Percentiles rank a stretch among this genome's conserved stretches.
phyloP scores from a whole-genome alignment of 768 basidiomycete species.

The Mycena pura region DNA sequence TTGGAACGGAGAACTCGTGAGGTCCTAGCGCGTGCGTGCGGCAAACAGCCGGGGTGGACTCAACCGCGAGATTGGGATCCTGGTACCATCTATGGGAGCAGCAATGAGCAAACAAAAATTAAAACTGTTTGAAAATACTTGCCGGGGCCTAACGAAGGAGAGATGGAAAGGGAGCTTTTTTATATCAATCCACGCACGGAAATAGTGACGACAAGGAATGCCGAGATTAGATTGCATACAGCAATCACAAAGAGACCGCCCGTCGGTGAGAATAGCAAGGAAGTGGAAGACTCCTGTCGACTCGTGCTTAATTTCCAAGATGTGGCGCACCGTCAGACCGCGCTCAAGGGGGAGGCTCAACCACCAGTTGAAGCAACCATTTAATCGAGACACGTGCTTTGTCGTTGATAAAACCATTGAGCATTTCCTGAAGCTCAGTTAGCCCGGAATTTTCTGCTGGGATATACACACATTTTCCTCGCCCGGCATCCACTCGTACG shows the following conservation, averaged over 20 bases:
- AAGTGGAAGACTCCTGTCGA: neutral
- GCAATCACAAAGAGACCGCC: conserved; percentile 2
- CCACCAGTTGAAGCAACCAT: neutral
- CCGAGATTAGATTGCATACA: neutral
- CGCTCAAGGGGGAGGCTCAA: too few relatives aligned
- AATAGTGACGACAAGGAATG: neutral
- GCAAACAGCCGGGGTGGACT: too few relatives aligned
- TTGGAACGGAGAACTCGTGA: too few relatives aligned
- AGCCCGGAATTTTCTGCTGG: too few relatives aligned
- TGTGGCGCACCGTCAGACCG: neutral
- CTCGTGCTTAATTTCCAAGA: neutral
- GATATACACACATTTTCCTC: too few relatives aligned
- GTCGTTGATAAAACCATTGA: neutral
- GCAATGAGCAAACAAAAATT: too few relatives aligned
- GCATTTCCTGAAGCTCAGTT: too few relatives aligned
- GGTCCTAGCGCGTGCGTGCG: too few relatives aligned
- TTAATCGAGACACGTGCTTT: neutral
- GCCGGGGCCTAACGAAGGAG: neutral
- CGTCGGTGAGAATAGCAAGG: neutral
- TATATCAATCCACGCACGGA: neutral
- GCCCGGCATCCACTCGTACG: too few relatives aligned
- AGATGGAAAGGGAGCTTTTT: neutral
- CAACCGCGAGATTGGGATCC: too few relatives aligned
- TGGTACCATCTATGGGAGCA: too few relatives aligned
- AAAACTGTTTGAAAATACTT: neutral